phyloP scores from a whole-genome alignment of 1,139 yeast genomes.

The Yamadazyma triangularis region DNA sequence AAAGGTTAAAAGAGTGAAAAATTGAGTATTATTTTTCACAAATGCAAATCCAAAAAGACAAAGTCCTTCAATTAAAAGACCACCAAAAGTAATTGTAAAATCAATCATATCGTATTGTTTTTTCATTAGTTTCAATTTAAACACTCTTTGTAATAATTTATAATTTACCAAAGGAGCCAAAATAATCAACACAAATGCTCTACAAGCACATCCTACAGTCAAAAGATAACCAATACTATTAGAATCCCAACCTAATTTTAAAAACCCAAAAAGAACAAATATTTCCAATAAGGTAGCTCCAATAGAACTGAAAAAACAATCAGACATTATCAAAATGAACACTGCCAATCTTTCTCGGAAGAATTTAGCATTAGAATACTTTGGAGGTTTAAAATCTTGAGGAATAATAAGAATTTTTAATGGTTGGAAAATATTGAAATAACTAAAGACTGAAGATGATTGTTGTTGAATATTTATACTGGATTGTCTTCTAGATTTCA shows the following conservation, averaged over 20 bases:
- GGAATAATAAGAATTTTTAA: slow-evolving; percentile 35
- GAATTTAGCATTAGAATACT: slow-evolving; percentile 9
- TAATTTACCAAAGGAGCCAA: slow-evolving; percentile 30
- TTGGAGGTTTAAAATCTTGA: slow-evolving; percentile 21
- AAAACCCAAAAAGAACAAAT: slow-evolving; percentile 51
- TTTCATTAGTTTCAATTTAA: slow-evolving; percentile 33
- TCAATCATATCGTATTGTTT: slow-evolving; percentile 54
- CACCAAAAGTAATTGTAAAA: slow-evolving; percentile 26
- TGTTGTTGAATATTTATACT: slow-evolving; percentile 15
- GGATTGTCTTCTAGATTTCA: slow-evolving; percentile 48
- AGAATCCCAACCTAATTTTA: slow-evolving; percentile 55
- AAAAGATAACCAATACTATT: slow-evolving; percentile 54
- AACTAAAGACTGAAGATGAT: neutral
- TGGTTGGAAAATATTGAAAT: slow-evolving; percentile 36
- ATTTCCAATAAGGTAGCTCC: slow-evolving; percentile 36
- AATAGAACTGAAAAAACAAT: slow-evolving; percentile 35
- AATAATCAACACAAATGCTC: slow-evolving; percentile 27
- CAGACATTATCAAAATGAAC: slow-evolving; percentile 38
- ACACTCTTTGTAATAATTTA: slow-evolving; percentile 20
- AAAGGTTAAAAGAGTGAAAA: slow-evolving; percentile 15
- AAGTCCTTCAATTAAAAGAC: slow-evolving; percentile 29
- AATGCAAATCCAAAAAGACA: slow-evolving; percentile 29
- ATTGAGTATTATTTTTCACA: slow-evolving; percentile 11
- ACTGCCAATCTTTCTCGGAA: slow-evolving; percentile 27
- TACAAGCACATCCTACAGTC: slow-evolving; percentile 46